Evolutionary conservation across 495 filamentous ascomycete genomes (phyloP), one percentile per base, ranked within the genome.

Genomic region (Cladorrhinum samala): DNA sequence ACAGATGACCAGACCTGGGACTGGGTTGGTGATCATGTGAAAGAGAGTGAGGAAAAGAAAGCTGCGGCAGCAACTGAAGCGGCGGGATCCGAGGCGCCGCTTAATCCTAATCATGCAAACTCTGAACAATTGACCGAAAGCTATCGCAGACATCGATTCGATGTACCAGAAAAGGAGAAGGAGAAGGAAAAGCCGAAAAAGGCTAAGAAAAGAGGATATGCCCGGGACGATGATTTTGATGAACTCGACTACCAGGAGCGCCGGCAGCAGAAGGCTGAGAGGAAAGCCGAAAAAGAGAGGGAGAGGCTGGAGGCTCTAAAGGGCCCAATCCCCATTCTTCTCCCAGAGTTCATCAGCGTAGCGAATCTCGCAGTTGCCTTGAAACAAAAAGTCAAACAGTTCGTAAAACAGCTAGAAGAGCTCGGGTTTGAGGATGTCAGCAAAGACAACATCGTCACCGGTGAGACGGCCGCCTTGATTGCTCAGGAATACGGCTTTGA

Each of bases 401-500:
- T 99, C 56, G 72, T 90, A 9, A 25, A 52, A 20, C 89, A 89
- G 59, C 77, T 99, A 74, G 77, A 82, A 54, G 73, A 86, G 37
- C 71, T 93, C 61, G 94, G 94, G 0, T 99, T 96, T 60, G 87
- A 92, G 56, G 83, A 88, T 33, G 81, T 90, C 11, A 79, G 75
- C 30, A 75, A 86, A 51, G 88, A 88, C 50, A 87, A 91, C 60
- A 79, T 99, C 27, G 76, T 99, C 54, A 88, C 93, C 52, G 83
- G 87, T 11, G 94, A 99, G 68, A 91, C 85, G 52, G 90, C 93
- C 14, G 91, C 88, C 5, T 73, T 97, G 59, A 84, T 99, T 56
- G 93, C 90, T 16, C 81, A 86, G 61, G 94, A 99, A 65, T 96
- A 90, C 66, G 89, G 91, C 44, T 97, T 85, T 63, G 92, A 97